Conservation (phyloP, 2,329 filamentous ascomycete genomes). For the Hymenoscyphus fructigenus region DNA sequence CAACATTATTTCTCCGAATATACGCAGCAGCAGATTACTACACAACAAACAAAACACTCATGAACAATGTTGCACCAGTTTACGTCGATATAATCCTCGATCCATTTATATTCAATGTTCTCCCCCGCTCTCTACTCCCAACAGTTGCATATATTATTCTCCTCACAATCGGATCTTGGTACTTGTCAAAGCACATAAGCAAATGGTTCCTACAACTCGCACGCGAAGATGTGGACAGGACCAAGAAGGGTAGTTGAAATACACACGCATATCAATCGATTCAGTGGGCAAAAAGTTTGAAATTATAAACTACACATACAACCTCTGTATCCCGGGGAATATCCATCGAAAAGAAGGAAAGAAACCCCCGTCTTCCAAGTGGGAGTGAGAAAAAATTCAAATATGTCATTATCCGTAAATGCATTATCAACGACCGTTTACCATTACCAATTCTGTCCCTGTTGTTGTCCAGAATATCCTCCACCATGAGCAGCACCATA, state of each 20-base stretch:
- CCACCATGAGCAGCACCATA: constrained; percentile 18
- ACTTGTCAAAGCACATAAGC: constrained; percentile 31
- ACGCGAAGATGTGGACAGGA: neutral
- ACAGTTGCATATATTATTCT: constrained; percentile 67
- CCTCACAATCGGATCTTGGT: constrained; percentile 49
- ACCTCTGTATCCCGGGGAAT: constrained; percentile 19
- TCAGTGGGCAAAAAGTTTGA: constrained; percentile 4
- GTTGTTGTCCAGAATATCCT: constrained; percentile 15
- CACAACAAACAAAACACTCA: constrained; percentile 69
- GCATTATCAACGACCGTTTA: neutral
- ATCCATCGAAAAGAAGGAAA: constrained; percentile 19
- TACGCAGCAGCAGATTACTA: constrained; percentile 82
- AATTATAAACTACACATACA: constrained; percentile 21
- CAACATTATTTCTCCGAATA: constrained; percentile 57
- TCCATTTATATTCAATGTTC: constrained; percentile 74
- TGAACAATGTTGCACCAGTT: constrained; percentile 72
- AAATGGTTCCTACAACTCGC: constrained; percentile 25
- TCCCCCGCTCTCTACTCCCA: constrained; percentile 75
- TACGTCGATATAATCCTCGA: constrained; percentile 82
- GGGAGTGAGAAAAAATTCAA: neutral
- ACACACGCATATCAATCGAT: neutral
- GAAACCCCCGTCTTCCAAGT: neutral
- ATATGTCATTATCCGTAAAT: constrained; percentile 9
- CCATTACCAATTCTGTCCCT: constrained; percentile 20
- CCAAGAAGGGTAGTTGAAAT: constrained; percentile 26